Evolutionary conservation across 2,329 filamentous ascomycete species (phyloP), one percentile per base, ranked within the genome.

Genomic region (Neospermospora avenae): DNA sequence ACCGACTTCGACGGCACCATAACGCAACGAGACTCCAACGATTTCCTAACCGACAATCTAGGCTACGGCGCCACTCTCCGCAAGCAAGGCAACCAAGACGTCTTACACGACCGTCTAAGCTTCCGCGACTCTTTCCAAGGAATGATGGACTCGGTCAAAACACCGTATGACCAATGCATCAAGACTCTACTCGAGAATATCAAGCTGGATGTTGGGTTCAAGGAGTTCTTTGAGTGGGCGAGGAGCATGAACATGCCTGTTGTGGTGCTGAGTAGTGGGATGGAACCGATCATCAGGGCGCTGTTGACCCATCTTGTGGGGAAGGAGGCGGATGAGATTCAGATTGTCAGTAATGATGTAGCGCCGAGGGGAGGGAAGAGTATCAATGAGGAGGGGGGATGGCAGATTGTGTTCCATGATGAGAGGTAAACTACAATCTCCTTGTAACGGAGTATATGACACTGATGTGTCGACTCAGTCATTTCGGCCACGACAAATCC

Each of bases 1-100:
- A 96, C 93, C 68, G 95, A 99, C 78, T 98, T 98, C 74, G 95
- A 99, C 77, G 95, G 95, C 71, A 98, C 93, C 57, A 93, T 97
- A 74, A 97, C 93, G 52, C 82, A 81, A 58, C 79, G 83, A 70
- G 85, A 87, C 76, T 83, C 80, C 73, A 88, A 87, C 73, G 84
- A 85, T 76, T 84, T 76, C 75, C 79, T 93, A 85, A 97, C 93
- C 60, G 95, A 98, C 79, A 95, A 90, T 76, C 83, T 97, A 63
- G 95, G 95, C 64, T 96, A 88, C 73, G 95, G 95, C 54, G 72
- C 76, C 28, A 85, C 83, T 63, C 83, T 85, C 67, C 91, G 95
- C 65, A 82, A 82, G 59, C 77, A 87, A 72, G 84, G 86, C 66
- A 96, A 96, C 77, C 76, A 83, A 65, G 89, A 90, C 67, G 89